Conservation (phyloP, 306 rosid species). For the Vicia sativa region DNA sequence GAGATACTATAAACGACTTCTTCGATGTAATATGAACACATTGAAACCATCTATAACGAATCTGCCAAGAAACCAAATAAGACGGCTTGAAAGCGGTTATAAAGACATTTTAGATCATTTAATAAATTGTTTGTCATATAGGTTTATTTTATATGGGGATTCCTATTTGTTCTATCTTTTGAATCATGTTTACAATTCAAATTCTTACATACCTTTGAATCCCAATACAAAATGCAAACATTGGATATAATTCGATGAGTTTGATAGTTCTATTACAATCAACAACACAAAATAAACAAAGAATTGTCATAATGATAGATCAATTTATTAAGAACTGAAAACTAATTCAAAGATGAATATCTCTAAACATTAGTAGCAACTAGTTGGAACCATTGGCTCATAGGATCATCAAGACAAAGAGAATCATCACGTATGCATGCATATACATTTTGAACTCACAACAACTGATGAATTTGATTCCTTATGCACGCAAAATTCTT, state of each 20-base stretch:
- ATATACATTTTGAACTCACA: conserved; percentile 50
- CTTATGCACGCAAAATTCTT: conserved; percentile 43
- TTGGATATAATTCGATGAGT: neutral
- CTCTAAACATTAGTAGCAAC: conserved; percentile 46
- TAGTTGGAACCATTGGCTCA: conserved; percentile 56
- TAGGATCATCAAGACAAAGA: conserved; percentile 52
- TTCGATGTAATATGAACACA: too few species aligned
- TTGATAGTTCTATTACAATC: neutral
- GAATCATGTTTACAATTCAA: too few species aligned
- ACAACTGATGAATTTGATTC: conserved; percentile 41
- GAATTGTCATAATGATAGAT: neutral
- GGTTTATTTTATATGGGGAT: too few species aligned
- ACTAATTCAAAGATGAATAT: neutral
- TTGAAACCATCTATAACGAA: too few species aligned
- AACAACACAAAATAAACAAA: neutral
- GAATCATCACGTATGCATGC: conserved; percentile 49
- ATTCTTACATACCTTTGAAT: too few species aligned
- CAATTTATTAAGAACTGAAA: neutral
- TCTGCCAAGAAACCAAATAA: too few species aligned
- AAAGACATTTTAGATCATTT: too few species aligned
- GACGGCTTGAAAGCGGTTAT: too few species aligned
- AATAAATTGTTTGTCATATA: too few species aligned
- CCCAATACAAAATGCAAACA: too few species aligned
- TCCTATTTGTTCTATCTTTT: too few species aligned
- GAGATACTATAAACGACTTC: too few species aligned